Conservation (phyloP, 768 basidiomycete genomes). For the Pleurotus platypus region DNA sequence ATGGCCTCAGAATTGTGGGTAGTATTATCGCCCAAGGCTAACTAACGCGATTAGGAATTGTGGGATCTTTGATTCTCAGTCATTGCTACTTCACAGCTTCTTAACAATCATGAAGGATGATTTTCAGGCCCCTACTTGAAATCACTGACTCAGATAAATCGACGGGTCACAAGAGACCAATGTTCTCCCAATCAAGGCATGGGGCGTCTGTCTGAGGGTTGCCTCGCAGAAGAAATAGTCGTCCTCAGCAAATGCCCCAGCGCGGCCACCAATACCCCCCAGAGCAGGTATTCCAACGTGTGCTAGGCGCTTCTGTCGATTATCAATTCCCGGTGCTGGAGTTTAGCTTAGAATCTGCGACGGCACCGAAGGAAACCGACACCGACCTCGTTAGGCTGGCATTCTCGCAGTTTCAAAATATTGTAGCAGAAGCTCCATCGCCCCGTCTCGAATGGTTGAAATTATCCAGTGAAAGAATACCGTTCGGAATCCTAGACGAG, state of each 20-base stretch:
- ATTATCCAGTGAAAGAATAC: not conserved
- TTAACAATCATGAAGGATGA: no score
- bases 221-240: not conserved
- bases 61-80: not conserved
- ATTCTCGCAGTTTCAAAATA: not conserved
- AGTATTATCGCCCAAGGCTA: conserved; percentile 83
- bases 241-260: not conserved
- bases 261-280: not conserved
- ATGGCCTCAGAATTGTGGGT: conserved; percentile 73
- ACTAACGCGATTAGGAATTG: conserved; percentile 32
- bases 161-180: no score
- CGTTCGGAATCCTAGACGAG: not conserved
- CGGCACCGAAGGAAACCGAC: not conserved
- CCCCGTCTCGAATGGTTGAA: not conserved
- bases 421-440: not conserved
- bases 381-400: not conserved
- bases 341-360: not conserved
- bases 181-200: no score
- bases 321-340: not conserved
- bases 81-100: no score
- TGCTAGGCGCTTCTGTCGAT: not conserved
- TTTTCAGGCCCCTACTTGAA: no score
- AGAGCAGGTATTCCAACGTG: not conserved
- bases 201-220: not conserved
- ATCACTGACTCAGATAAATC: no score